Conservation (phyloP, 257 asterid species). For the Galeopsis tetrahit region DNA sequence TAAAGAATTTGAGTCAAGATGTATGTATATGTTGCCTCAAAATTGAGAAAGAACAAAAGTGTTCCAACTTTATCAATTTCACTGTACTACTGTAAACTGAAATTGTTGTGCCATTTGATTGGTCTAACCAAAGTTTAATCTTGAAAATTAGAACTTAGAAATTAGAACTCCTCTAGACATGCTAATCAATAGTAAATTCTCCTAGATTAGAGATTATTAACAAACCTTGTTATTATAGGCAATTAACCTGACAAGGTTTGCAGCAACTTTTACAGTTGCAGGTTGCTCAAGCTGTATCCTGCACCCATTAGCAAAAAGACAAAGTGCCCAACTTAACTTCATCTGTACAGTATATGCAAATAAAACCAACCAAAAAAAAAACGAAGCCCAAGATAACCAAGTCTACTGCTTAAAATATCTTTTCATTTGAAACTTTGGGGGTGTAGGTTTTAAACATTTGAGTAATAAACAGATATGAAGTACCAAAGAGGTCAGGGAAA, state of each 20-base stretch:
- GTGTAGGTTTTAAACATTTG: background rate
- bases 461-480: conserved; percentile 15
- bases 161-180: background rate
- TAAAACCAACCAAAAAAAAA: background rate
- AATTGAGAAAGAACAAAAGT: too few species aligned
- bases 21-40: too few species aligned
- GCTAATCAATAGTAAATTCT: conserved; percentile 18
- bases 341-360: conserved; percentile 6
- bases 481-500: conserved; percentile 4
- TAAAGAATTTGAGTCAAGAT: too few species aligned
- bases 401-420: conserved; percentile 9
- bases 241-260: conserved; percentile 70
- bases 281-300: conserved; percentile 96
- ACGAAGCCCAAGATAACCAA: background rate
- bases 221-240: conserved; percentile 87
- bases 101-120: background rate
- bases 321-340: conserved; percentile 3
- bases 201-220: conserved; percentile 4
- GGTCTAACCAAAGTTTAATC: background rate
- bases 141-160: background rate
- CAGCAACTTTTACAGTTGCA: conserved; percentile 87
- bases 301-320: conserved; percentile 37
- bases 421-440: background rate
- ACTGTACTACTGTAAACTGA: too few species aligned
- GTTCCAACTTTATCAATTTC: too few species aligned